Evolutionary conservation across 2,329 filamentous ascomycete genomes (phyloP).

Genomic region (Tolypocladium guangdongense): DNA sequence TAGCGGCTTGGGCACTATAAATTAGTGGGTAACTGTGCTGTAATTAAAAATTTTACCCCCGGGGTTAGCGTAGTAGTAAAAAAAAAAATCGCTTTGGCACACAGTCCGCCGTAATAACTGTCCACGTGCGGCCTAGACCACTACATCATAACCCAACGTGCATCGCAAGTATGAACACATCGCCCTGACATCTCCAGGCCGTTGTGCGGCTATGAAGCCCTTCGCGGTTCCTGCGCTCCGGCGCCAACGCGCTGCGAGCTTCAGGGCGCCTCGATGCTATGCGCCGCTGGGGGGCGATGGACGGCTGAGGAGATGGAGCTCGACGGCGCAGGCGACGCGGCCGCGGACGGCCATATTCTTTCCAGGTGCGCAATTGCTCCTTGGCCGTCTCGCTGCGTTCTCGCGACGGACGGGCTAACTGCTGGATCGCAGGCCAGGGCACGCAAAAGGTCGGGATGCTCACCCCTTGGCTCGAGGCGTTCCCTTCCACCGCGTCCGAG

Average conservation of each 20-base stretch:
- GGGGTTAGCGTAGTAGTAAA: too few species aligned
- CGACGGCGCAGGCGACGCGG: conserved; percentile 19
- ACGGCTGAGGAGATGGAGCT: conserved; percentile 10
- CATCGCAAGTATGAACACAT: conserved; percentile 6
- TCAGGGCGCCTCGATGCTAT: not conserved
- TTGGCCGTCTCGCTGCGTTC: not conserved
- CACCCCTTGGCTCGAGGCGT: conserved; percentile 74
- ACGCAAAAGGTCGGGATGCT: conserved; percentile 86
- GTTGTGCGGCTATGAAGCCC: conserved; percentile 20
- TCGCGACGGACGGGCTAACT: not conserved
- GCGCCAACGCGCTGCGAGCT: conserved; percentile 13
- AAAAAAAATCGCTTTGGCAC: too few species aligned
- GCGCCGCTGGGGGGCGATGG: not conserved
- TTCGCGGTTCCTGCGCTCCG: conserved; percentile 17
- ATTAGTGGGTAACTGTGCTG: too few species aligned
- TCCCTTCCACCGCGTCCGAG: conserved; percentile 65
- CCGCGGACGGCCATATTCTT: conserved; percentile 50
- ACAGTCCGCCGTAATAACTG: not conserved
- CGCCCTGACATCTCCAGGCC: conserved; percentile 5
- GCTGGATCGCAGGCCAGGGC: conserved; percentile 58
- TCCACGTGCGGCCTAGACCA: not conserved
- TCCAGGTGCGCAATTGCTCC: conserved; percentile 30
- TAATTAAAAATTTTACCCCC: too few species aligned
- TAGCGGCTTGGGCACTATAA: too few species aligned
- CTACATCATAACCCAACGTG: not conserved